These are phyloP conservation scores for Pleurotus citrinopileatus DNA, from an alignment of 768 basidiomycete species.

Conservation along the genomic window DNA sequence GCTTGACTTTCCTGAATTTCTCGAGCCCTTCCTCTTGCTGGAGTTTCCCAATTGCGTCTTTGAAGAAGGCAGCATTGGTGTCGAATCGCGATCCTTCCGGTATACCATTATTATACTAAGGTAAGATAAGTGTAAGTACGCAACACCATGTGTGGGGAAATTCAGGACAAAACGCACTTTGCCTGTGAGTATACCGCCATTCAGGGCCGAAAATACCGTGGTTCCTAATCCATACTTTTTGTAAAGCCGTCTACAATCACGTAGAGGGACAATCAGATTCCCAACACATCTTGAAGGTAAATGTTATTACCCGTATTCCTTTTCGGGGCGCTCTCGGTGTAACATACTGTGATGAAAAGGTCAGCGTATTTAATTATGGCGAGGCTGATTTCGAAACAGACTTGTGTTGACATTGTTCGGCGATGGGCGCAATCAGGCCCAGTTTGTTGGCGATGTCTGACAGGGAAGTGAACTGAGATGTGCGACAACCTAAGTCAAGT, in stretches of 20 bases:
- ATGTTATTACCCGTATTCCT: conserved; percentile 68
- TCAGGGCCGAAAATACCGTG: conserved; percentile 74
- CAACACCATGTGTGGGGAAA: neutral
- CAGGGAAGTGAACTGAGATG: neutral
- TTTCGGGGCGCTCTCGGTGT: conserved; percentile 77
- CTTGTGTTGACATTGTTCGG: conserved; percentile 78
- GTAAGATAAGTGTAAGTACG: conserved; percentile 12
- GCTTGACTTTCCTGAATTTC: conserved; percentile 68
- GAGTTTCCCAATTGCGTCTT: conserved; percentile 50
- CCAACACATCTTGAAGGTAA: too few relatives aligned
- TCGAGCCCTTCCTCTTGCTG: conserved; percentile 57
- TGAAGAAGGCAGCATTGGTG: conserved; percentile 51
- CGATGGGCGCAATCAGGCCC: conserved; percentile 65
- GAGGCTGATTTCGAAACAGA: conserved; percentile 23
- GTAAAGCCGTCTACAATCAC: conserved; percentile 54
- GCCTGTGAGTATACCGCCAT: conserved; percentile 74
- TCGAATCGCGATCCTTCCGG: conserved; percentile 72
- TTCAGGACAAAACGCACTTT: conserved; percentile 42
- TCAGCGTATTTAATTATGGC: neutral
- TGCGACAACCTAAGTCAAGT: conserved; percentile 24
- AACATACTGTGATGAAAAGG: conserved; percentile 52
- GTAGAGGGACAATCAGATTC: neutral
- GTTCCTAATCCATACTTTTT: conserved; percentile 65
- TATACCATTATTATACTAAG: conserved; percentile 72
- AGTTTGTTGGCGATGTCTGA: conserved; percentile 66